These are phyloP conservation scores for Candida buenavistaensis DNA, from an alignment of 1,139 yeast genomes.

Conservation along the genomic window DNA sequence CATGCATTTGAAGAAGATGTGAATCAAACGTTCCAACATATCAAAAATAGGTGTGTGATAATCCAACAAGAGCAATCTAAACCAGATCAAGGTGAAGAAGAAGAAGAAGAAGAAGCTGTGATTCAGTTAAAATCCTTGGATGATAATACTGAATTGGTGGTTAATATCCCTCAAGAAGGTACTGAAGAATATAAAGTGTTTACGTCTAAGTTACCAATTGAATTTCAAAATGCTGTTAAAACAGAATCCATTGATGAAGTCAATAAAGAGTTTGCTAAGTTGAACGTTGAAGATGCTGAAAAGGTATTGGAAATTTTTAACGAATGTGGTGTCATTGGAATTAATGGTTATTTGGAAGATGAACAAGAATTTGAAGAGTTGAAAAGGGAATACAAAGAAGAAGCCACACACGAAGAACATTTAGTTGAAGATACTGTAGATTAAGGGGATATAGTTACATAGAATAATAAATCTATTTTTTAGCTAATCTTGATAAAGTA, in stretches of 20 bases:
- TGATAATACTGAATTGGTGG: slow-evolving; percentile 74
- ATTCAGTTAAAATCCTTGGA: slow-evolving; percentile 89
- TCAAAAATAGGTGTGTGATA: slow-evolving; percentile 69
- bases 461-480: slow-evolving; percentile 15
- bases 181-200: slow-evolving; percentile 59
- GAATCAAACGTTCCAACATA: slow-evolving; percentile 68
- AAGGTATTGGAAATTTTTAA: slow-evolving; percentile 69
- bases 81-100: slow-evolving; percentile 32
- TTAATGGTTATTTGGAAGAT: slow-evolving; percentile 74
- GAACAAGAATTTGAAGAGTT: slow-evolving; percentile 69
- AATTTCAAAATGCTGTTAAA: slow-evolving; percentile 74
- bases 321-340: slow-evolving; percentile 80
- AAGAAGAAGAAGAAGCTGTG: slow-evolving; percentile 70
- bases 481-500: slow-evolving; percentile 37
- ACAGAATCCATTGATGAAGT: slow-evolving; percentile 74
- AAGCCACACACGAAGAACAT: slow-evolving; percentile 5
- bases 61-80: slow-evolving; percentile 50
- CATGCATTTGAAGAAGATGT: slow-evolving; percentile 74
- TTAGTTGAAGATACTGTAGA: slow-evolving; percentile 28
- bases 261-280: slow-evolving; percentile 77
- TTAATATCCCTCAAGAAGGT: slow-evolving; percentile 63
- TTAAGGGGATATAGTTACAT: slow-evolving; percentile 11
- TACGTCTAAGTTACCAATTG: slow-evolving; percentile 52
- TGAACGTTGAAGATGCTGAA: slow-evolving; percentile 82
- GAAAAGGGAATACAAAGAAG: slow-evolving; percentile 45